These are phyloP conservation scores for Fusarium globosum DNA, from an alignment of 2,329 filamentous ascomycete genomes.

Conservation along the genomic window DNA sequence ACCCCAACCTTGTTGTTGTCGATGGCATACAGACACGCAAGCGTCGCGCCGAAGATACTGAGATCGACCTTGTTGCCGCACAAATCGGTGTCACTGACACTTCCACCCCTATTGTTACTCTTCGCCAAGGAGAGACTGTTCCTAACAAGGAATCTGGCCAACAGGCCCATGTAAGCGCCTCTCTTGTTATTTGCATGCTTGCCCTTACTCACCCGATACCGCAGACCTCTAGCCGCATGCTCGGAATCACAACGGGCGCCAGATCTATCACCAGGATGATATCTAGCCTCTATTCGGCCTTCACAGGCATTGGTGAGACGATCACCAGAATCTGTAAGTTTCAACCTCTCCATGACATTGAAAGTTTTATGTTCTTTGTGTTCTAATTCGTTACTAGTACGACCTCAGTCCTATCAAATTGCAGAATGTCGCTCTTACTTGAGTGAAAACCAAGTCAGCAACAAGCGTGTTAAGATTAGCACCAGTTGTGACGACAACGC, in stretches of 20 bases:
- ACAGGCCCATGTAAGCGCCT: constrained; percentile 25
- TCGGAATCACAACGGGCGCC: constrained; percentile 22
- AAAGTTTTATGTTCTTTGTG: neutral
- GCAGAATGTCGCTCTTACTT: constrained; percentile 42
- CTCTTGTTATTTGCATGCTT: neutral
- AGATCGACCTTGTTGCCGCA: constrained; percentile 47
- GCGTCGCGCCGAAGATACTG: constrained; percentile 45
- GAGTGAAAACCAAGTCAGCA: constrained; percentile 35
- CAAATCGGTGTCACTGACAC: constrained; percentile 29
- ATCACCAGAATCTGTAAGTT: constrained; percentile 42
- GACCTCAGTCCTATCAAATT: constrained; percentile 40
- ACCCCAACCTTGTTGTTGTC: constrained; percentile 31
- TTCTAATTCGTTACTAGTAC: constrained; percentile 33
- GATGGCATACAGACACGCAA: constrained; percentile 48
- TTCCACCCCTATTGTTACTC: constrained; percentile 26
- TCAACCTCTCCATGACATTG: neutral
- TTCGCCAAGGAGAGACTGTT: constrained; percentile 30
- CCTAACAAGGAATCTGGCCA: constrained; percentile 15
- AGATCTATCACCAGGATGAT: constrained; percentile 47
- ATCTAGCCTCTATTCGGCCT: constrained; percentile 40
- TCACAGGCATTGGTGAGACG: constrained; percentile 44
- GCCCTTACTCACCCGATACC: neutral
- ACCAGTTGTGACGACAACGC: constrained; percentile 15
- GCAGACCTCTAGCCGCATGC: constrained; percentile 40
- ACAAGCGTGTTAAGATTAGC: constrained; percentile 45